phyloP scores from a whole-genome alignment of 306 rosid species.

The Spatholobus suberectus region DNA sequence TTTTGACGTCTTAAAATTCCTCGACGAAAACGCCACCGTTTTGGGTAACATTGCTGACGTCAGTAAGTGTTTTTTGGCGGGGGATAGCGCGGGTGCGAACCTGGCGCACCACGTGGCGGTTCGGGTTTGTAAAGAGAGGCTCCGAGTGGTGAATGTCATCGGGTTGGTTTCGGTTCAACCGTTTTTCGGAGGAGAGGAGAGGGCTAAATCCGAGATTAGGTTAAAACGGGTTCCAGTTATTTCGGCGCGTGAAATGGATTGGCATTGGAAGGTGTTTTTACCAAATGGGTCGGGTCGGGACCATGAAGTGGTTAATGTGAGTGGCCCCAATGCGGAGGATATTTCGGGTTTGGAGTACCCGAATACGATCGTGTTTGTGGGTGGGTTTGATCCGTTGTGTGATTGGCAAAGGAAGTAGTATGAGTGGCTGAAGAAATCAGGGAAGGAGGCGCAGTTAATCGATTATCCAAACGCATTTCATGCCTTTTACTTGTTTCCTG shows the following conservation, averaged over 20 bases:
- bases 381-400: constrained; percentile 37
- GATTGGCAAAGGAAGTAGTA: not conserved
- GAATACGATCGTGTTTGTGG: constrained; percentile 53
- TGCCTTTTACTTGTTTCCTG: constrained; percentile 59
- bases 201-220: constrained; percentile 58
- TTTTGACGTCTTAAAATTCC: constrained; percentile 51
- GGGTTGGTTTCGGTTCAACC: constrained; percentile 71
- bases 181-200: constrained; percentile 71
- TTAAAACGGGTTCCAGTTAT: constrained; percentile 46
- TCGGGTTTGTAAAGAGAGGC: constrained; percentile 30
- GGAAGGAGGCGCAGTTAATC: not conserved
- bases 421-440: not conserved
- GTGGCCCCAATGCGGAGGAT: constrained; percentile 58
- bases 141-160: not conserved
- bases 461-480: constrained; percentile 54
- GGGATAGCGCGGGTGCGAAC: constrained; percentile 81
- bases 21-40: constrained; percentile 37
- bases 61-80: constrained; percentile 56
- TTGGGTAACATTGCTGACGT: constrained; percentile 54
- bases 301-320: constrained; percentile 53
- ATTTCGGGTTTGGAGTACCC: constrained; percentile 59
- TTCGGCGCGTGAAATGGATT: constrained; percentile 49
- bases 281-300: constrained; percentile 52
- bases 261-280: constrained; percentile 61
- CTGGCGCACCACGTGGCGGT: constrained; percentile 68